Evolutionary conservation across 352 stramenopile species (phyloP).

Genomic region (Phytophthora tubulina): DNA sequence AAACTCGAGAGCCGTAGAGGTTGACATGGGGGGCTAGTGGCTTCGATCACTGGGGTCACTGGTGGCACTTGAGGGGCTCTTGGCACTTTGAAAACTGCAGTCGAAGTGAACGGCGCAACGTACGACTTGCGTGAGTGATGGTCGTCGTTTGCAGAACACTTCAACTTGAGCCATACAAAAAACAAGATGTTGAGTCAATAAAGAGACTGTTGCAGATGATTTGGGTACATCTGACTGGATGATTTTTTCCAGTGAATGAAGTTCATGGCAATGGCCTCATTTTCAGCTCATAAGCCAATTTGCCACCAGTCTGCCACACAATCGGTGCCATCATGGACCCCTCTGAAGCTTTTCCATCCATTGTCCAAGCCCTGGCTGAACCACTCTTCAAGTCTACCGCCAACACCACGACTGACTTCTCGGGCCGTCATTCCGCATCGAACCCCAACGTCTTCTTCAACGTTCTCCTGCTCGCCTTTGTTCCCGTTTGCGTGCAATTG

Average conservation of each 20-base stretch:
- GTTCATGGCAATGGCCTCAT: not conserved
- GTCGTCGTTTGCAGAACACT: not conserved
- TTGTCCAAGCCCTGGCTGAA: conserved; percentile 22
- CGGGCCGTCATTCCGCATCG: not conserved
- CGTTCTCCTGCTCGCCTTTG: conserved; percentile 47
- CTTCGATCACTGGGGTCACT: too few relatives aligned
- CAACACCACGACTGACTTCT: conserved; percentile 20
- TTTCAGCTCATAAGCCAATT: conserved; percentile 20
- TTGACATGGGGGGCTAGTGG: conserved; percentile 23
- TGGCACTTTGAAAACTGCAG: conserved; percentile 18
- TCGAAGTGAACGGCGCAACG: not conserved
- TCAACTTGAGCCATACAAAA: conserved; percentile 22
- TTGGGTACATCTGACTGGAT: conserved; percentile 1
- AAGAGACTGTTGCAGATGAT: not conserved
- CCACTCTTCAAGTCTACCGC: conserved; percentile 26
- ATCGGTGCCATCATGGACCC: conserved; percentile 15
- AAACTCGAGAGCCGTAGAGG: conserved; percentile 49
- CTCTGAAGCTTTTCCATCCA: conserved; percentile 18
- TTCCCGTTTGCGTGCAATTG: conserved; percentile 56
- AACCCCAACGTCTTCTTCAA: conserved; percentile 46
- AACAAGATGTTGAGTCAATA: not conserved
- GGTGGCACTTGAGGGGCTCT: conserved; percentile 4
- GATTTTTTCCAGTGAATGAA: conserved; percentile 17
- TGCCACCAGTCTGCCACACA: not conserved
- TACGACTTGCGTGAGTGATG: too few relatives aligned